Evolutionary conservation across 2,329 filamentous ascomycete species (phyloP).

Genomic region (Alternaria dauci): DNA sequence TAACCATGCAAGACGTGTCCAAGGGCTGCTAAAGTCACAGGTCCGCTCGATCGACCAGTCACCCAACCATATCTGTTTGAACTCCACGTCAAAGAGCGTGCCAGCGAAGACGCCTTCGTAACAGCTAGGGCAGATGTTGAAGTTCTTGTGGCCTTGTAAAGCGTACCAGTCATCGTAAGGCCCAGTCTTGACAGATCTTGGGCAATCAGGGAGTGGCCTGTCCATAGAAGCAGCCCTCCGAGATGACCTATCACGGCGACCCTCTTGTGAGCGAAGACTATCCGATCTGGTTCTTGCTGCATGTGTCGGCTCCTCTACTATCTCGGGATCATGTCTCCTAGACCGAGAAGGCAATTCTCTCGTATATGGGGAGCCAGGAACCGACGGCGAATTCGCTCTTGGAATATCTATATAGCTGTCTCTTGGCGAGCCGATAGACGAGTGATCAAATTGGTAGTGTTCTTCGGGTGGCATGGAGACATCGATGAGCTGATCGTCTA

Average conservation of each 20-base stretch:
- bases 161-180: slow-evolving; percentile 83
- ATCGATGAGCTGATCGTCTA: slow-evolving; percentile 50
- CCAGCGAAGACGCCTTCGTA: slow-evolving; percentile 73
- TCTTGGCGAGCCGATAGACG: slow-evolving; percentile 29
- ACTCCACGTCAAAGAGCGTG: slow-evolving; percentile 72
- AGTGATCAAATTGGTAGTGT: slow-evolving; percentile 51
- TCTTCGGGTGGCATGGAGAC: slow-evolving; percentile 56
- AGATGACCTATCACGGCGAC: slow-evolving; percentile 29
- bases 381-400: slow-evolving; percentile 27
- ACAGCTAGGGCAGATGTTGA: slow-evolving; percentile 86
- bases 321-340: slow-evolving; percentile 12
- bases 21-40: slow-evolving; percentile 83
- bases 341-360: slow-evolving; percentile 24
- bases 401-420: slow-evolving; percentile 38
- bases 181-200: slow-evolving; percentile 67
- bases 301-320: slow-evolving; percentile 34
- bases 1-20: slow-evolving; percentile 86
- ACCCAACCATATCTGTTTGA: slow-evolving; percentile 68
- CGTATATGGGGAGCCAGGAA: slow-evolving; percentile 34
- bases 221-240: slow-evolving; percentile 19
- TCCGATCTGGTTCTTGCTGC: slow-evolving; percentile 35
- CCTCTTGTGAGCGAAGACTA: slow-evolving; percentile 40
- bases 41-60: slow-evolving; percentile 66
- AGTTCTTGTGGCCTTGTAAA: slow-evolving; percentile 71
- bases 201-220: slow-evolving; percentile 66